A percentile compares a stretch with the other conserved stretches of the same genome.
phyloP scores from a whole-genome alignment of 441 rosid species.

The Flueggea neowawraea region DNA sequence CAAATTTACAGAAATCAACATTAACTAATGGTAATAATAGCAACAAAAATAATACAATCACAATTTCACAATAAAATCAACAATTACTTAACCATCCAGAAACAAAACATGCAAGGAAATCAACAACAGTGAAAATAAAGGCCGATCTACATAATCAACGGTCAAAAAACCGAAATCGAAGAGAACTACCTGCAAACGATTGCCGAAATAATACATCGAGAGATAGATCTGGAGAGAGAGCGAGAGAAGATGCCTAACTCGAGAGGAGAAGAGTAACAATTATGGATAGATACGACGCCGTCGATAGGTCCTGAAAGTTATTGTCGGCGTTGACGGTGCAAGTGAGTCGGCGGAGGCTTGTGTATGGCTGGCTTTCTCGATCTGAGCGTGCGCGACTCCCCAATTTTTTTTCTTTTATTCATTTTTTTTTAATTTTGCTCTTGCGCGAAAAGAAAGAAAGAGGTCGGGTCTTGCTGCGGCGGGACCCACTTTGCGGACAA shows the following conservation, averaged over 20 bases:
- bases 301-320: background rate
- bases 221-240: conserved; percentile 8
- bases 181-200: conserved; percentile 8
- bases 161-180: conserved; percentile 4
- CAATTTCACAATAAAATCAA: conserved; percentile 7
- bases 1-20: no score
- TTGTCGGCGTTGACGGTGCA: conserved; percentile 25
- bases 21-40: no score
- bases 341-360: conserved; percentile 38
- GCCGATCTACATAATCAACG: conserved; percentile 26
- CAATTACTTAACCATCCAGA: background rate
- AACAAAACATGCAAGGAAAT: background rate
- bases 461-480: no score
- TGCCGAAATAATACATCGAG: background rate
- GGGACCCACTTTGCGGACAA: no score
- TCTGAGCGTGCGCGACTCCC: no score
- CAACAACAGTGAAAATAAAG: conserved; percentile 3
- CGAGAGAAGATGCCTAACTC: conserved; percentile 43
- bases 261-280: conserved; percentile 23
- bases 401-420: no score
- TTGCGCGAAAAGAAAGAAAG: no score
- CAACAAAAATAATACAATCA: background rate
- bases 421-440: no score
- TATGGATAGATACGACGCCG: conserved; percentile 32
- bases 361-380: no score